These are phyloP conservation scores for Tribonema minus DNA, from an alignment of 108 stramenopile genomes.

Conservation along the genomic window DNA sequence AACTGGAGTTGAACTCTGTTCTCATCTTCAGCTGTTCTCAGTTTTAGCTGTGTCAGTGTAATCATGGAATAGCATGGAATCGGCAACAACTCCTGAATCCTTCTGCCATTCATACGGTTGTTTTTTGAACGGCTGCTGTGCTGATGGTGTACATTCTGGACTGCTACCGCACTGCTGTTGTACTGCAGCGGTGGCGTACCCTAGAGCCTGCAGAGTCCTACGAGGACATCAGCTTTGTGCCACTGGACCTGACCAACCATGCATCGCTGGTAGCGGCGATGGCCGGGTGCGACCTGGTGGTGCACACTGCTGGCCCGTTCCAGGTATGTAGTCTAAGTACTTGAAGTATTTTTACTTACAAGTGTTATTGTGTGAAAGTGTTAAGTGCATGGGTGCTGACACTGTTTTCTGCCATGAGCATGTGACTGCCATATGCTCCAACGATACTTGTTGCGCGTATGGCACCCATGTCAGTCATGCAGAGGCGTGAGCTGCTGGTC, in stretches of 20 bases:
- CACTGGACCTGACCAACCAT: slow-evolving; percentile 24
- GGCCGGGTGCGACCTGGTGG: slow-evolving; percentile 26
- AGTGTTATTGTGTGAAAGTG: too few species aligned
- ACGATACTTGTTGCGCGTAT: too few species aligned
- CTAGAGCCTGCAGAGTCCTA: slow-evolving; percentile 11
- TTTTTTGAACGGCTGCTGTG: not conserved
- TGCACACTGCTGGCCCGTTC: slow-evolving; percentile 44
- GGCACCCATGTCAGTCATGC: too few species aligned
- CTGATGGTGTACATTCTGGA: not conserved
- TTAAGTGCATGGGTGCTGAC: too few species aligned
- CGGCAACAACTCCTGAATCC: not conserved
- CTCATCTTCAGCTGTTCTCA: not conserved
- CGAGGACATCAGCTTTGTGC: slow-evolving; percentile 18
- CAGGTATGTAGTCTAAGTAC: too few species aligned
- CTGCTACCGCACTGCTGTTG: not conserved
- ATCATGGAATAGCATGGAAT: not conserved
- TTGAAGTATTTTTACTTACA: too few species aligned
- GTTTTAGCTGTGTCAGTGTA: too few species aligned
- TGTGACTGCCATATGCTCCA: too few species aligned
- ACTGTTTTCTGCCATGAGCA: too few species aligned
- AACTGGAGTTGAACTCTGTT: too few species aligned
- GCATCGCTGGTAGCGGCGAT: slow-evolving; percentile 11
- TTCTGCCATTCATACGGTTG: not conserved
- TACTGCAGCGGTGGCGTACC: slow-evolving; percentile 36
- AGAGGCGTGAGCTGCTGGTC: too few species aligned